Base-by-base conservation (phyloP, 2,329 filamentous ascomycete species). In the Whalleya microplaca region DNA sequence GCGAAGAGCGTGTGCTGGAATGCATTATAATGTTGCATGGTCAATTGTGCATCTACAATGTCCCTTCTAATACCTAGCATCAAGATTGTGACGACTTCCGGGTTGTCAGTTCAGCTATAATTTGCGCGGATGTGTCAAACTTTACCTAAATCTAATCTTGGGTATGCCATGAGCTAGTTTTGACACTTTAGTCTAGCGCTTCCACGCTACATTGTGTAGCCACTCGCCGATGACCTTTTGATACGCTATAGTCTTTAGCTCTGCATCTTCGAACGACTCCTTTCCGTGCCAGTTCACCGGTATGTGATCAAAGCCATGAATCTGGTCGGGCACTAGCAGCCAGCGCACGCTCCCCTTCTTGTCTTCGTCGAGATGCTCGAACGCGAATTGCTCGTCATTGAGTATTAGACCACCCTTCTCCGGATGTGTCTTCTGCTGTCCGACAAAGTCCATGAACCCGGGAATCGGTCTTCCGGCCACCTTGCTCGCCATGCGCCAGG, bases 321-420 rank as follows among this genome's bases (percentile, higher is more conserved):
- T 27, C 41, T 71, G 71, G 53, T 78, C 76, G 4, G 77, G 76
- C 16, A 79, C 71, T 2, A 78, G 65, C 58, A 78, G 53, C 75
- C 75, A 78, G 48, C 71, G 70, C 21, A 76, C 70, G 47, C 71
- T 71, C 1, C 62, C 64, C 62, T 52, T 53, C 20, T 58, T 64
- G 12, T 48, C 49, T 23, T 63, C 51, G 1, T 59, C 61, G 29
- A 56, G 49, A 37, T 69, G 69, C 59, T 75, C 71, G 61, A 75
- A 76, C 4, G 66, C 65, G 50, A 73, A 76, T 32, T 69, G 62
- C 66, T 75, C 73, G 51, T 76, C 72, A 45, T 69, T 62, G 14
- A 68, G 20, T 14, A 70, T 66, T 21, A 70, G 51, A 18, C 48
- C 46, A 3, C 64, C 64, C 29, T 53, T 45, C 42, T 63, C 53